Evolutionary conservation across 345 rosid genomes (phyloP).

Genomic region (Lagerstroemia speciosa): DNA sequence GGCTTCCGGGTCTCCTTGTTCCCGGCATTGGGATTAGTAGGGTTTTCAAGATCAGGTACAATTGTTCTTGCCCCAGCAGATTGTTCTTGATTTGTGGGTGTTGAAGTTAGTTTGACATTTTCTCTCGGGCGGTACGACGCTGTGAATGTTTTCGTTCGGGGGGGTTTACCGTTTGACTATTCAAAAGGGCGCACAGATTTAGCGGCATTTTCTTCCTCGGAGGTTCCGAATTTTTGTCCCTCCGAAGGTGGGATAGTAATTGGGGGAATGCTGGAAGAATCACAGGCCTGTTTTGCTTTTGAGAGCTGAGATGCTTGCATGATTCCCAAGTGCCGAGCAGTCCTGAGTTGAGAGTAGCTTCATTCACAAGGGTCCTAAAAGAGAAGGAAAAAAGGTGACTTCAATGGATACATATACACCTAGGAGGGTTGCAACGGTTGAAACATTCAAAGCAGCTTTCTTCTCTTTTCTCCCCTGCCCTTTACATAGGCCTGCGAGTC

Average conservation of each 20-base stretch:
- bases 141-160: too few species aligned
- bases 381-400: conserved; percentile 7
- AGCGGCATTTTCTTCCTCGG: not conserved
- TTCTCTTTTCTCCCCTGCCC: too few species aligned
- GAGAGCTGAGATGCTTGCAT: conserved; percentile 14
- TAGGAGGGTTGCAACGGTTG: conserved; percentile 21
- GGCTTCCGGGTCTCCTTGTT: conserved; percentile 1
- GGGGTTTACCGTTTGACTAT: conserved; percentile 2
- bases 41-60: not conserved
- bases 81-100: not conserved
- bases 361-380: conserved; percentile 23
- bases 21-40: conserved; percentile 3
- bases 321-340: conserved; percentile 12
- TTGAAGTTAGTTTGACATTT: not conserved
- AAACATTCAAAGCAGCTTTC: conserved; percentile 6
- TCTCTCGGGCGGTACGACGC: too few species aligned
- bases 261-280: conserved; percentile 9
- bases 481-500: too few species aligned
- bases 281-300: conserved; percentile 5
- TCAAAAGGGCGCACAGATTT: not conserved
- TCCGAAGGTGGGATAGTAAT: not conserved
- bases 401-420: not conserved
- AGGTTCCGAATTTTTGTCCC: not conserved
- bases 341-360: conserved; percentile 7
- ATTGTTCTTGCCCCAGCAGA: not conserved